Evolutionary conservation across 2,329 filamentous ascomycete species (phyloP).

Genomic region (Trichophyton simii): DNA sequence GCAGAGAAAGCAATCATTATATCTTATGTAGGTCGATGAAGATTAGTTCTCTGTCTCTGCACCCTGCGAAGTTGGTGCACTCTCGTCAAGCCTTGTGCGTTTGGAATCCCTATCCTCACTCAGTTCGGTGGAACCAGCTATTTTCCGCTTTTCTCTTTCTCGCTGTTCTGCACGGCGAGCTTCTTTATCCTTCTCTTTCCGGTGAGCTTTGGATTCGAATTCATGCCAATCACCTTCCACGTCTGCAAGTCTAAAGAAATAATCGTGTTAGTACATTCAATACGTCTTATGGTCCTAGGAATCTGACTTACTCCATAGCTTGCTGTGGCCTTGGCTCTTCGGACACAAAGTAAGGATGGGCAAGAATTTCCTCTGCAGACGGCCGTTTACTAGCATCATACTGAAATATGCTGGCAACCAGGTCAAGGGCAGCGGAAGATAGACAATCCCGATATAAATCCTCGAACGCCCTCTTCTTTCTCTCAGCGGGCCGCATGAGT

Average conservation of each 20-base stretch:
- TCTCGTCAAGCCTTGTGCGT: conserved; percentile 23
- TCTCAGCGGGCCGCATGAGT: conserved; percentile 65
- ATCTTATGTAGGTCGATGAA: not conserved
- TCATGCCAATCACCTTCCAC: conserved; percentile 97
- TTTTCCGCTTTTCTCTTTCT: conserved; percentile 40
- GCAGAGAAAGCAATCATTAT: not conserved
- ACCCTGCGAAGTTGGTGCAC: conserved; percentile 5
- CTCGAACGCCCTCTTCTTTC: conserved; percentile 61
- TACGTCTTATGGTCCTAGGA: not conserved
- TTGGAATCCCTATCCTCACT: conserved; percentile 31
- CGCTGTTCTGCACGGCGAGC: conserved; percentile 36
- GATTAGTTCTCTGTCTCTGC: conserved; percentile 5
- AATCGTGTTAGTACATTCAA: conserved; percentile 17
- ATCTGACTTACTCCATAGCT: conserved; percentile 60
- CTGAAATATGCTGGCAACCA: conserved; percentile 71
- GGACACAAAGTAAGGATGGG: conserved; percentile 74
- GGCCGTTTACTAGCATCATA: conserved; percentile 81
- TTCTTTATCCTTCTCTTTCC: conserved; percentile 68
- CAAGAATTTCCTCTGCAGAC: conserved; percentile 67
- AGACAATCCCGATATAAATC: conserved; percentile 70
- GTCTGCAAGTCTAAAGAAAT: conserved; percentile 49
- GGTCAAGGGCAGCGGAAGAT: conserved; percentile 67
- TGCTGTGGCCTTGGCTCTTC: conserved; percentile 69
- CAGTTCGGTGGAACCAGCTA: conserved; percentile 20
- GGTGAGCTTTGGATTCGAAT: conserved; percentile 88